Evolutionary conservation across 202 grass and related monocot genomes (phyloP).

Genomic region (Zoysia matrella): DNA sequence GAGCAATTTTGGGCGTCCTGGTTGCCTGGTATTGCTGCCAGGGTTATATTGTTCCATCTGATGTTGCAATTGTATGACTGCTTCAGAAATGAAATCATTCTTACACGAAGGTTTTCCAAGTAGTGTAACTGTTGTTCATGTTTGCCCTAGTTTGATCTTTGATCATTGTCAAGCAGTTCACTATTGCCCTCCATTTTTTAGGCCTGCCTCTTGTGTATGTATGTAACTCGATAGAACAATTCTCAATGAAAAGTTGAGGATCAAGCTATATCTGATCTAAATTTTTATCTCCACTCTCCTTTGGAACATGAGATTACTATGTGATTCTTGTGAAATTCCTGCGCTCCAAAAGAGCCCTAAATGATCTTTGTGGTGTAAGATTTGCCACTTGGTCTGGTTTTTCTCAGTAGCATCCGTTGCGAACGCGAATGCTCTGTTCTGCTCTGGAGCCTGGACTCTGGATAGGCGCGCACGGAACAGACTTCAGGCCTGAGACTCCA

Average conservation of each 20-base stretch:
- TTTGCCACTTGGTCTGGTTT: background rate
- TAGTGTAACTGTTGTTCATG: too few species aligned
- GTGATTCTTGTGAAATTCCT: background rate
- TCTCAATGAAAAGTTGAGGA: conserved; percentile 8
- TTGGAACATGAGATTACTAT: background rate
- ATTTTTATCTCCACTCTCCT: background rate
- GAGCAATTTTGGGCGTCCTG: conserved; percentile 78
- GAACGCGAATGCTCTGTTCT: background rate
- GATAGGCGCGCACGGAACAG: too few species aligned
- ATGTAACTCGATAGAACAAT: conserved; percentile 16
- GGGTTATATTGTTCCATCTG: conserved; percentile 72
- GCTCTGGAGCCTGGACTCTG: too few species aligned
- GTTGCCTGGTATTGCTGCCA: conserved; percentile 88
- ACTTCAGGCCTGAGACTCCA: too few species aligned
- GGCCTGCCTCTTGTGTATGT: conserved; percentile 33
- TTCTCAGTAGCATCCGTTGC: background rate
- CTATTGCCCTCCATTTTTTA: background rate
- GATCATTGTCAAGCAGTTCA: too few species aligned
- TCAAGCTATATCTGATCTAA: background rate
- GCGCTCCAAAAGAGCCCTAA: too few species aligned
- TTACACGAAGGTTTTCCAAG: too few species aligned
- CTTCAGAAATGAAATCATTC: too few species aligned
- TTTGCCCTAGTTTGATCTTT: too few species aligned
- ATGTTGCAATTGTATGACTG: background rate
- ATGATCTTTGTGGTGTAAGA: background rate